These are phyloP conservation scores for Alloteropsis semialata DNA, from an alignment of 176 grass and related monocot species.

Conservation along the genomic window DNA sequence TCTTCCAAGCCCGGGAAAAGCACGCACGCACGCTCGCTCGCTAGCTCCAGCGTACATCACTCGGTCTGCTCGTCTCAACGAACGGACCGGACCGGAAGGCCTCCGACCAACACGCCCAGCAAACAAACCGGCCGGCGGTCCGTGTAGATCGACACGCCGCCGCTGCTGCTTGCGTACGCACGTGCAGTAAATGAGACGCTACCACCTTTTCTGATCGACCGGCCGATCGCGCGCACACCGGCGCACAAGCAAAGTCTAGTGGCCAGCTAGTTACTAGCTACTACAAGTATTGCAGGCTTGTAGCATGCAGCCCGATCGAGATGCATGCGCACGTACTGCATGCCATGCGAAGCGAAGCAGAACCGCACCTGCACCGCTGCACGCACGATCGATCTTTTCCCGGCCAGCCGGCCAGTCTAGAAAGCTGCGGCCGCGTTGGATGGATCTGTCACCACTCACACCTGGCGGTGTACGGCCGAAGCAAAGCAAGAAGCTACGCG, in stretches of 20 bases:
- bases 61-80: not conserved
- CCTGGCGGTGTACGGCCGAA: not conserved
- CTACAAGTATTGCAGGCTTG: too few species aligned
- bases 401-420: not conserved
- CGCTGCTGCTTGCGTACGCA: not conserved
- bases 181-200: slow-evolving; percentile 22
- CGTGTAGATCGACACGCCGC: too few species aligned
- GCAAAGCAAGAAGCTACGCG: not conserved
- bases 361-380: not conserved
- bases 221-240: not conserved
- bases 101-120: not conserved
- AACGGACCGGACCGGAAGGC: not conserved
- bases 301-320: not conserved
- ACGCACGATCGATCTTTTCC: not conserved
- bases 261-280: too few species aligned
- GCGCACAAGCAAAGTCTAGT: not conserved
- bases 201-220: not conserved
- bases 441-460: not conserved
- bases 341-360: too few species aligned
- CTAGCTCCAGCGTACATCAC: too few species aligned
- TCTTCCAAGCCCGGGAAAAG: too few species aligned
- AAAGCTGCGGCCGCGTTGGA: not conserved
- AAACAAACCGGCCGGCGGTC: not conserved
- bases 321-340: not conserved
- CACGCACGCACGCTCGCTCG: too few species aligned